These are phyloP conservation scores for Iberis pinnata DNA, from an alignment of 345 rosid genomes.

Conservation along the genomic window DNA sequence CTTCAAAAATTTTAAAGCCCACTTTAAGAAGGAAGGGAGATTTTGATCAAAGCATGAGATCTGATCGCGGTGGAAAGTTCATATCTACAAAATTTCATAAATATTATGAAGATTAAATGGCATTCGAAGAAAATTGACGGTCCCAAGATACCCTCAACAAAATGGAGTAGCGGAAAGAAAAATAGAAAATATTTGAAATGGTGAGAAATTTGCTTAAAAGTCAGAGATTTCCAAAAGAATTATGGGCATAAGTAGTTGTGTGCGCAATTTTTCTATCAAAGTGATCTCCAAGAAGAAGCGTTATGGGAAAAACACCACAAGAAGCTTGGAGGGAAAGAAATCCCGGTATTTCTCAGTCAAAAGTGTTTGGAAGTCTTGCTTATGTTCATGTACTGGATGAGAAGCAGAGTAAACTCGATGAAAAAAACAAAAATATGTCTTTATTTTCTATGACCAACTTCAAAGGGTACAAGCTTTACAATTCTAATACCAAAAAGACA, in stretches of 20 bases:
- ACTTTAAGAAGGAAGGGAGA: not conserved
- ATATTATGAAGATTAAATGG: not conserved
- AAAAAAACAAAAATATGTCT: not conserved
- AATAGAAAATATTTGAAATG: not conserved
- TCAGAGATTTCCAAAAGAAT: not conserved
- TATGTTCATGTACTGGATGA: too few species aligned
- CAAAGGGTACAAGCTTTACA: slow-evolving; percentile 3
- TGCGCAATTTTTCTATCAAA: not conserved
- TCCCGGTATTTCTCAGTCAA: not conserved
- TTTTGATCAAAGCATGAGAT: not conserved
- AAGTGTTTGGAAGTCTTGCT: slow-evolving; percentile 1
- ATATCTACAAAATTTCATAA: not conserved
- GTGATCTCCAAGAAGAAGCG: not conserved
- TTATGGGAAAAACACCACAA: not conserved
- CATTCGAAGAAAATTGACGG: not conserved
- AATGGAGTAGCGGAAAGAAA: not conserved
- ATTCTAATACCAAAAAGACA: not conserved
- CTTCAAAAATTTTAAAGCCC: not conserved
- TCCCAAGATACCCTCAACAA: not conserved
- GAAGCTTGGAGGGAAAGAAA: slow-evolving; percentile 4
- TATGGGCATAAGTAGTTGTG: not conserved
- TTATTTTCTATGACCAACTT: not conserved
- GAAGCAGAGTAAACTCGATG: too few species aligned
- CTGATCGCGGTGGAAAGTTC: not conserved
- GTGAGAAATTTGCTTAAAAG: not conserved